Base-by-base conservation (phyloP, 2,329 filamentous ascomycete genomes). In the Atkinsonella hypoxylon region DNA sequence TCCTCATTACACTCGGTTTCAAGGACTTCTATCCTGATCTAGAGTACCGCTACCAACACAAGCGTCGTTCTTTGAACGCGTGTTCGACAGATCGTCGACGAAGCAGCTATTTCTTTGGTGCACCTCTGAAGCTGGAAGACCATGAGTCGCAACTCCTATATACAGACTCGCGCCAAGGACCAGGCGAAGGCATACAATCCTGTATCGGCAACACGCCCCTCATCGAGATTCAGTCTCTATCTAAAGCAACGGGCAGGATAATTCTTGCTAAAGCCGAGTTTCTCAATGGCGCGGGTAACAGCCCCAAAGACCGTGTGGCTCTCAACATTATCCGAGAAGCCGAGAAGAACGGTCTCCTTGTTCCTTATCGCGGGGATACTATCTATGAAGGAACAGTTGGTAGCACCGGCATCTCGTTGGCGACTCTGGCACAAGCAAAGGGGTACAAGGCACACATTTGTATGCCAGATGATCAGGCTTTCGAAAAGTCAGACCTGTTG, bases 371-470 rank as follows among this genome's bases (percentile, higher is more conserved):
- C 20, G 91, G 91, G 54, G 93, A 98, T 66, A 94, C 87, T 42
- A 89, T 98, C 61, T 98, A 97, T 68, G 93, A 98, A 71, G 93
- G 93, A 57, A 98, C 93, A 1, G 90, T 95, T 15, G 93, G 93
- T 53, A 95, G 88, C 63, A 98, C 93, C 0, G 93, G 93, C 20
- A 97, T 98, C 59, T 96, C 90, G 15, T 76, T 98, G 10, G 93
- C 93, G 2, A 87, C 87, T 0, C 80, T 98, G 47, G 90, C 89
- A 47, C 79, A 90, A 58, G 90, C 93, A 20, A 79, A 83, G 66
- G 93, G 93, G 34, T 97, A 97, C 71, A 79, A 84, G 57, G 89
- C 89, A 32, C 87, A 97, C 68, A 97, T 98, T 57, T 96, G 89
- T 73, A 97, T 98, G 89, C 91, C 93, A 45, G 83, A 88, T 63